These are phyloP conservation scores for Phaeolepiota aurea DNA, from an alignment of 768 basidiomycete species.

Conservation along the genomic window DNA sequence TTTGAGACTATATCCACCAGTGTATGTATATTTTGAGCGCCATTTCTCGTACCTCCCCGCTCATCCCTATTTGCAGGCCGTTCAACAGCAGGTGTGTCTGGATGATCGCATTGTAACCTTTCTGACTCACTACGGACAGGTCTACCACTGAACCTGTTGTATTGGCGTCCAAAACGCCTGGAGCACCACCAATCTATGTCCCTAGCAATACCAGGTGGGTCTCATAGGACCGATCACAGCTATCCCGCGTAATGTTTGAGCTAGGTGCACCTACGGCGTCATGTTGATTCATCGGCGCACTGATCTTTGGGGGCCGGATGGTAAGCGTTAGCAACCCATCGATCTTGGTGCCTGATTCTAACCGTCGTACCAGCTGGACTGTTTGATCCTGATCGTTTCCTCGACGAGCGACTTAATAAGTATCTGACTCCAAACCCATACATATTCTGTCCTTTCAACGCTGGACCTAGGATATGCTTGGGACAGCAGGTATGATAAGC, in stretches of 20 bases:
- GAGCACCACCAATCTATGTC: conserved; percentile 4
- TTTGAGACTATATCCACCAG: conserved; percentile 28
- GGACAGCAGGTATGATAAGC: conserved; percentile 27
- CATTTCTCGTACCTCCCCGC: not conserved
- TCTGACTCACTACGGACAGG: conserved; percentile 5
- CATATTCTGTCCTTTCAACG: conserved; percentile 33
- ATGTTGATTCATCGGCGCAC: conserved; percentile 40
- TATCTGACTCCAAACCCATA: conserved; percentile 35
- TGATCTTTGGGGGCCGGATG: conserved; percentile 48
- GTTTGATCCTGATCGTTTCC: conserved; percentile 51
- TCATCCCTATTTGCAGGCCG: conserved; percentile 2
- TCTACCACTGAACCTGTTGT: conserved; percentile 1
- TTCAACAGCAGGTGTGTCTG: conserved; percentile 4
- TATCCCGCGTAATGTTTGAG: too few relatives aligned
- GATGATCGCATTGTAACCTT: too few relatives aligned
- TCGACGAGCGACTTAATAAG: conserved; percentile 38
- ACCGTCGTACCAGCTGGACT: conserved; percentile 20
- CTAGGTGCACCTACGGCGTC: conserved; percentile 22
- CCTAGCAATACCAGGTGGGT: conserved; percentile 4
- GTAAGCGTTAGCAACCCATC: too few relatives aligned
- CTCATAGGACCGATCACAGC: too few relatives aligned
- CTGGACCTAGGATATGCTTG: conserved; percentile 27
- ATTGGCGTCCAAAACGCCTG: conserved; percentile 14
- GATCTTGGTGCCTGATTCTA: too few relatives aligned
- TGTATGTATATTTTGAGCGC: conserved; percentile 12